Evolutionary conservation across 805 yeast genomes (phyloP).

Genomic region (Peterozyma toletana): DNA sequence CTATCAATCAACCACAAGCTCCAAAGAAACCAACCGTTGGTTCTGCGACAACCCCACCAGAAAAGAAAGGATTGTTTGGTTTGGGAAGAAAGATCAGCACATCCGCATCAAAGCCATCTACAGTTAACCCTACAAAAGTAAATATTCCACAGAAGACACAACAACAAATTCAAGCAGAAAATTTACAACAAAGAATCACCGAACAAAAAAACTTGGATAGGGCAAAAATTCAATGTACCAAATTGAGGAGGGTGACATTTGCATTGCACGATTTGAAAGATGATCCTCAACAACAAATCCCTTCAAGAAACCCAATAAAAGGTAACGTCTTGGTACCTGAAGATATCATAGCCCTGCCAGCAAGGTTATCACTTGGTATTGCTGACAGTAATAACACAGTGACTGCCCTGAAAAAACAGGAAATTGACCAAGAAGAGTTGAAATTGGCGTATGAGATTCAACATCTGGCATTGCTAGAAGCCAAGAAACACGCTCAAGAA

Average conservation of each 20-base stretch:
- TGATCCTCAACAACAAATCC: constrained; percentile 59
- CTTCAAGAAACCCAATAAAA: constrained; percentile 44
- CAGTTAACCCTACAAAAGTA: constrained; percentile 1
- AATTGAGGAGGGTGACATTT: constrained; percentile 41
- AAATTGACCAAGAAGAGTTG: constrained; percentile 38
- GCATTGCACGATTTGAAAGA: constrained; percentile 39
- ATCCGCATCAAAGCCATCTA: constrained; percentile 3
- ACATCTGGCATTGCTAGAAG: constrained; percentile 44
- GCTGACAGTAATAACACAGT: constrained; percentile 35
- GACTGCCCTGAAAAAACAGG: constrained; percentile 17
- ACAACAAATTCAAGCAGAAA: neutral
- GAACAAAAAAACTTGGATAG: constrained; percentile 10
- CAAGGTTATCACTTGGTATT: constrained; percentile 63
- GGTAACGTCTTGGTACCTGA: constrained; percentile 59
- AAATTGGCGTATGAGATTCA: constrained; percentile 55
- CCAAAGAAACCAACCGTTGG: constrained; percentile 5
- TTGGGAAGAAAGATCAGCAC: constrained; percentile 10
- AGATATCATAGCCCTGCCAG: constrained; percentile 56
- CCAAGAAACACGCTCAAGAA: constrained; percentile 67
- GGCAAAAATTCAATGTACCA: constrained; percentile 19
- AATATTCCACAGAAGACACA: constrained; percentile 6
- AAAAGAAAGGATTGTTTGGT: constrained; percentile 13
- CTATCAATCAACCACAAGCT: constrained; percentile 8
- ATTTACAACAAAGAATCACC: neutral
- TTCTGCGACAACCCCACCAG: constrained; percentile 7